Evolutionary conservation across 148 eudicot genomes (phyloP), one percentile per base, ranked within the genome.

Genomic region (Spergularia bocconei): DNA sequence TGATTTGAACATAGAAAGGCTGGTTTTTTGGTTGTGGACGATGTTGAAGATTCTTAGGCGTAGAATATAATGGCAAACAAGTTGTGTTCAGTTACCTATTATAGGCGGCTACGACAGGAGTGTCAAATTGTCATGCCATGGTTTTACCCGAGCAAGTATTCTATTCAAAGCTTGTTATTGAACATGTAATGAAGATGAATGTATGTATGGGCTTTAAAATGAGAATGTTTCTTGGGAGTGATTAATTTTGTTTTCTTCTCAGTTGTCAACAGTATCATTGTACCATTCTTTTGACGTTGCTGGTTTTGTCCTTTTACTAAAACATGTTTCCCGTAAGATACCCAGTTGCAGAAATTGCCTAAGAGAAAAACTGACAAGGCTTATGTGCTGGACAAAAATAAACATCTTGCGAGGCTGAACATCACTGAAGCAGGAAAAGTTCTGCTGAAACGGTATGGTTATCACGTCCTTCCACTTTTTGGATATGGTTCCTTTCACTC

Each of bases 331-430:
- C 82, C 74, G 67, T 79, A 87, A 95, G 97, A 92, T 91, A 89
- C 97, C 69, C 97, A 95, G 80, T 87, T 95, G 92, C 98, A 90
- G 92, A 95, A 89, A 84, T 92, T 92, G 97, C 98, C 98, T 1
- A 95, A 89, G 83, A 84, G 98, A 79, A 95, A 95, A 81, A 95
- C 98, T 13, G 98, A 95, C 86, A 95, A 87, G 75, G 91, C 98
- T 53, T 95, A 90, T 84, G 97, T 87, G 47, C 78, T 95, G 86
- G 93, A 95, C 85, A 92, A 89, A 87, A 82, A 77, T 65, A 92
- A 95, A 72, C 96, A 95, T 86, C 91, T 95, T 62, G 91, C 98
- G n/a, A 87, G 98, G 87, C 96, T 95, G 67, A 92, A 92, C 77
- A 81, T 87, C 78, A 80, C 73, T 41, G 98, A 92, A 81, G 97